Conservation (phyloP, 495 filamentous ascomycete genomes). For the Penicillium waksmanii region DNA sequence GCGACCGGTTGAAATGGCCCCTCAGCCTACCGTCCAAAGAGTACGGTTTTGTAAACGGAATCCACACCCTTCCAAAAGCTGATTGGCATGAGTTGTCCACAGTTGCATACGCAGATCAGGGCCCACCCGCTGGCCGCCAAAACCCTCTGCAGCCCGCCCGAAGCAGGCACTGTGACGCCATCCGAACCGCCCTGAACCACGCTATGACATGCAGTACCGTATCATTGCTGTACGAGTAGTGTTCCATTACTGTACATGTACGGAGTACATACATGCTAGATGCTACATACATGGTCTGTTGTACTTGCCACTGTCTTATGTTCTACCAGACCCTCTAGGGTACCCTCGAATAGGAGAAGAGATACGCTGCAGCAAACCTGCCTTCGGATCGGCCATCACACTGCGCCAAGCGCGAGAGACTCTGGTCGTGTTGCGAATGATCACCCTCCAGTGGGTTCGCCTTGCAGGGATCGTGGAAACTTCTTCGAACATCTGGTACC, state of each 20-base stretch:
- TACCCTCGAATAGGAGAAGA: too few relatives aligned
- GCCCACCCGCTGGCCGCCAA: constrained; percentile 22
- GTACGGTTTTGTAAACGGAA: constrained; percentile 15
- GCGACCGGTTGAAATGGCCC: not conserved
- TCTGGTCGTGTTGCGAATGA: constrained; percentile 1
- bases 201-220: constrained; percentile 33
- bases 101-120: constrained; percentile 33
- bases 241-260: not conserved
- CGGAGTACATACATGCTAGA: not conserved
- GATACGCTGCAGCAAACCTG: too few relatives aligned
- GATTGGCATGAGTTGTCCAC: constrained; percentile 14
- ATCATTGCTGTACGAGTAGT: constrained; percentile 3
- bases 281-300: not conserved
- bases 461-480: constrained; percentile 32
- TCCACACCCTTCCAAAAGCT: constrained; percentile 5
- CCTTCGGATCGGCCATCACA: not conserved
- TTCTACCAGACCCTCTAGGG: not conserved
- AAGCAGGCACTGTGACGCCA: constrained; percentile 37
- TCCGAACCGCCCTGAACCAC: constrained; percentile 15
- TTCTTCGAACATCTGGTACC: constrained; percentile 23
- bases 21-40: not conserved
- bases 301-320: not conserved
- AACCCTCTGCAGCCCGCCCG: constrained; percentile 33
- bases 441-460: not conserved
- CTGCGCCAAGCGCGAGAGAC: constrained; percentile 8